Evolutionary conservation across 2,329 filamentous ascomycete species (phyloP).

Genomic region (Pseudogymnoascus sp.): DNA sequence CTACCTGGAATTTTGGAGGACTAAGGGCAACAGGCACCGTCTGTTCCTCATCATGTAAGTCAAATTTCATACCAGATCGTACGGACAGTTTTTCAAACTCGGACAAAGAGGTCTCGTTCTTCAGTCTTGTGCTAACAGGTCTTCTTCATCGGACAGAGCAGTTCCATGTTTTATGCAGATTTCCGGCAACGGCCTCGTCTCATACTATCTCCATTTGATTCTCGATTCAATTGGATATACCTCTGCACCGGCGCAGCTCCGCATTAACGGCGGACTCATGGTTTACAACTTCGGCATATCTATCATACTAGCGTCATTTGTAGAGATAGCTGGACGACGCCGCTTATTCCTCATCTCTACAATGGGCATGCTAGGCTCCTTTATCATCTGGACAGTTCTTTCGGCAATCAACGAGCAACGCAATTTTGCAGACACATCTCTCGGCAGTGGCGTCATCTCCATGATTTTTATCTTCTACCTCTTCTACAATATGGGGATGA

Average conservation of each 20-base stretch:
- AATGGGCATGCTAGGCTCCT: slow-evolving; percentile 28
- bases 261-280: slow-evolving; percentile 19
- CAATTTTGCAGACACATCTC: slow-evolving; percentile 15
- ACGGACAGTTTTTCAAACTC: background rate
- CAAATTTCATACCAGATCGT: slow-evolving; percentile 34
- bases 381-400: slow-evolving; percentile 23
- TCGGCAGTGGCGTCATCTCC: slow-evolving; percentile 29
- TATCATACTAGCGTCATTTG: slow-evolving; percentile 16
- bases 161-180: slow-evolving; percentile 20
- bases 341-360: slow-evolving; percentile 18
- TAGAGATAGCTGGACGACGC: slow-evolving; percentile 21
- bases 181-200: slow-evolving; percentile 22
- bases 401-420: slow-evolving; percentile 19
- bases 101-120: background rate
- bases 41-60: slow-evolving; percentile 40
- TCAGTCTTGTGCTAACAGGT: background rate
- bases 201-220: slow-evolving; percentile 21
- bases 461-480: slow-evolving; percentile 31
- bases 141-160: slow-evolving; percentile 18
- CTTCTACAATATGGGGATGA: background rate
- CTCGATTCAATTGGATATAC: slow-evolving; percentile 21
- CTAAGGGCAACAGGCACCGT: slow-evolving; percentile 41
- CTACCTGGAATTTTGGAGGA: slow-evolving; percentile 29
- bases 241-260: slow-evolving; percentile 16
- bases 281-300: slow-evolving; percentile 20